Conservation (phyloP, 2,329 filamentous ascomycete species). For the Alternaria incomplexa region DNA sequence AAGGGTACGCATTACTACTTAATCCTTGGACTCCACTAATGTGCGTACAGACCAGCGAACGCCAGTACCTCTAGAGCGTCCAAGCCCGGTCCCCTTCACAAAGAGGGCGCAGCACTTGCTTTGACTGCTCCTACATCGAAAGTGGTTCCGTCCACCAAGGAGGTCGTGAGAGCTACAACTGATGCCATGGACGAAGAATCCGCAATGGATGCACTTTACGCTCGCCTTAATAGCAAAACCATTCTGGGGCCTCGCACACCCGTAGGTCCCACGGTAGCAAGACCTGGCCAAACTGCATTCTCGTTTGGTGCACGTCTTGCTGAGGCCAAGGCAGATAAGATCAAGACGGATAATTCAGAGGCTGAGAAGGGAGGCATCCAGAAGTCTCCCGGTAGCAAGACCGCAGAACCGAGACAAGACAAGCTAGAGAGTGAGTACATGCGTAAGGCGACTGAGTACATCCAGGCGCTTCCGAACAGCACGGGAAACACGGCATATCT, state of each 20-base stretch:
- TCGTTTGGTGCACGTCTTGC: slow-evolving; percentile 1
- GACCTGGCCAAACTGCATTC: slow-evolving; percentile 7
- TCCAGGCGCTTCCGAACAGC: slow-evolving; percentile 17
- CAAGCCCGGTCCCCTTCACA: neutral
- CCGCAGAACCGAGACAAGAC: neutral
- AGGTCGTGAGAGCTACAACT: neutral
- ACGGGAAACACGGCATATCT: slow-evolving; percentile 1
- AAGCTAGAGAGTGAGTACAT: slow-evolving; percentile 24
- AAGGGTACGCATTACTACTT: slow-evolving; percentile 18
- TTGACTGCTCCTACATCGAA: neutral
- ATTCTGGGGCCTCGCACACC: neutral
- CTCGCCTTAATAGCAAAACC: slow-evolving; percentile 17
- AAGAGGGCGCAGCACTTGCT: neutral
- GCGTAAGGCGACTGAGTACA: slow-evolving; percentile 22
- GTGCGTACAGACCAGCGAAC: neutral
- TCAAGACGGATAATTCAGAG: neutral
- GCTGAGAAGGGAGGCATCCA: neutral
- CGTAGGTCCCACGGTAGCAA: neutral
- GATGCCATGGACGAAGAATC: slow-evolving; percentile 1
- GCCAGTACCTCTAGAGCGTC: neutral
- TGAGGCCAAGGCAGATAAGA: neutral
- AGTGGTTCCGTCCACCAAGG: neutral
- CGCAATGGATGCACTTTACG: slow-evolving; percentile 27
- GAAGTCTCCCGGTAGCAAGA: neutral
- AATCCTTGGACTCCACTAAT: slow-evolving; percentile 3